Evolutionary conservation across 2,329 filamentous ascomycete species (phyloP).

Genomic region (Aspergillus intermedius): DNA sequence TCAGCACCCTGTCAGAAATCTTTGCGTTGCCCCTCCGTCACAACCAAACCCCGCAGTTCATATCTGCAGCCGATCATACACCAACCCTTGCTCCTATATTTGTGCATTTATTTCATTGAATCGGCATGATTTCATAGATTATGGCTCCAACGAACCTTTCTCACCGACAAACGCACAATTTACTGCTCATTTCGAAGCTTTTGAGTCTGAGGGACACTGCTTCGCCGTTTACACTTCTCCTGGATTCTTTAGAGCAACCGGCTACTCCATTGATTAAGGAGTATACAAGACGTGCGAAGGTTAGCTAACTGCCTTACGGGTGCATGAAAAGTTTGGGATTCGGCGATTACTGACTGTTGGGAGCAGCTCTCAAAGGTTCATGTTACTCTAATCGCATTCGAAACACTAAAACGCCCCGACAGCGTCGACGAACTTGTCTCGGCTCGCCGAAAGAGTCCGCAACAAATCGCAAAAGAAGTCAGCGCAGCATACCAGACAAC

Average conservation of each 20-base stretch:
- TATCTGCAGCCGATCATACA: constrained; percentile 1
- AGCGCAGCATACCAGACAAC: constrained; percentile 29
- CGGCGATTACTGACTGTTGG: neutral
- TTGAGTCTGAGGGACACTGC: constrained; percentile 70
- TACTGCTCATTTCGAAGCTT: constrained; percentile 75
- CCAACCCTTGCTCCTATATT: constrained; percentile 4
- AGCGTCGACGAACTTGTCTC: constrained; percentile 63
- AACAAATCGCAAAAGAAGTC: constrained; percentile 56
- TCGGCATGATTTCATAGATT: neutral
- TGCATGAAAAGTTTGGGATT: neutral
- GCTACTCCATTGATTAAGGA: constrained; percentile 64
- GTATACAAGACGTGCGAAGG: constrained; percentile 69
- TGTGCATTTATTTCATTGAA: neutral
- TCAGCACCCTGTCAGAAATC: constrained; percentile 17
- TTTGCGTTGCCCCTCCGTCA: constrained; percentile 16
- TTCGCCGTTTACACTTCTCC: constrained; percentile 77
- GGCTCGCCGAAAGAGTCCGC: constrained; percentile 54
- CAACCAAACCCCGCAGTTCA: constrained; percentile 10
- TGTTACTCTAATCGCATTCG: constrained; percentile 71
- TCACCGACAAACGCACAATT: constrained; percentile 75
- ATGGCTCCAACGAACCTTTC: constrained; percentile 35
- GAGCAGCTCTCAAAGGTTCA: constrained; percentile 53
- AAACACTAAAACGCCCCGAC: constrained; percentile 59
- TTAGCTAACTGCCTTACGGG: constrained; percentile 26
- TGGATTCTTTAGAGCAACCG: constrained; percentile 80